Evolutionary conservation across 2,329 filamentous ascomycete genomes (phyloP).

Genomic region (Parasarocladium wereldwijsianum): DNA sequence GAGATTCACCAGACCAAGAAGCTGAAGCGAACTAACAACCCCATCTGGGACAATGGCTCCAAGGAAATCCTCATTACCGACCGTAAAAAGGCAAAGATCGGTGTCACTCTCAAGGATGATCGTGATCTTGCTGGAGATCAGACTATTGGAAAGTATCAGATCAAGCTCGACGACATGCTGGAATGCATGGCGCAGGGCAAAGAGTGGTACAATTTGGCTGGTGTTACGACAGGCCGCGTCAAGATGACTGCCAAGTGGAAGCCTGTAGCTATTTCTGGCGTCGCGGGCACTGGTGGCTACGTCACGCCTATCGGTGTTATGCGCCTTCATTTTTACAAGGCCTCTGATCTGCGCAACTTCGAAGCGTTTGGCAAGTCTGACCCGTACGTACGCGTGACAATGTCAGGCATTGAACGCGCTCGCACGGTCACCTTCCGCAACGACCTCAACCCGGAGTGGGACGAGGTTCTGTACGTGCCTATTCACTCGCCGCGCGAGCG

Average conservation of each 20-base stretch:
- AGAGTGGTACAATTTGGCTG: slow-evolving; percentile 87
- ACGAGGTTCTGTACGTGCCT: slow-evolving; percentile 89
- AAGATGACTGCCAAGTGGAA: slow-evolving; percentile 94
- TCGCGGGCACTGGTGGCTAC: slow-evolving; percentile 74
- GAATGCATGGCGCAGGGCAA: slow-evolving; percentile 84
- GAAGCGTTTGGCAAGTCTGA: slow-evolving; percentile 96
- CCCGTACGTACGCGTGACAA: slow-evolving; percentile 75
- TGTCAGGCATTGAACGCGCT: slow-evolving; percentile 81
- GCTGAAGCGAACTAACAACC: slow-evolving; percentile 93
- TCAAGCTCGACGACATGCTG: slow-evolving; percentile 87
- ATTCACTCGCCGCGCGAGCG: slow-evolving; percentile 76
- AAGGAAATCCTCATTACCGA: slow-evolving; percentile 95
- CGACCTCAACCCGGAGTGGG: slow-evolving; percentile 88
- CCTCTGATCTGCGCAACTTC: slow-evolving; percentile 72
- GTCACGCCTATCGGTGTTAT: slow-evolving; percentile 89
- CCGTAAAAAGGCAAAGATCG: slow-evolving; percentile 76
- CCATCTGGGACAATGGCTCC: slow-evolving; percentile 83
- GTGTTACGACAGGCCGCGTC: slow-evolving; percentile 66
- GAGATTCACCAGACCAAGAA: slow-evolving; percentile 81
- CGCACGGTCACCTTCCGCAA: slow-evolving; percentile 93
- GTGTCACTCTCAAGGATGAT: slow-evolving; percentile 89
- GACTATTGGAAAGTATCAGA: slow-evolving; percentile 80
- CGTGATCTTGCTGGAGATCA: slow-evolving; percentile 73
- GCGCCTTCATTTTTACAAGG: slow-evolving; percentile 80
- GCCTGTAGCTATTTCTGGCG: slow-evolving; percentile 73